These are phyloP conservation scores for Leccinum boreale DNA, from an alignment of 768 basidiomycete species.

Conservation along the genomic window DNA sequence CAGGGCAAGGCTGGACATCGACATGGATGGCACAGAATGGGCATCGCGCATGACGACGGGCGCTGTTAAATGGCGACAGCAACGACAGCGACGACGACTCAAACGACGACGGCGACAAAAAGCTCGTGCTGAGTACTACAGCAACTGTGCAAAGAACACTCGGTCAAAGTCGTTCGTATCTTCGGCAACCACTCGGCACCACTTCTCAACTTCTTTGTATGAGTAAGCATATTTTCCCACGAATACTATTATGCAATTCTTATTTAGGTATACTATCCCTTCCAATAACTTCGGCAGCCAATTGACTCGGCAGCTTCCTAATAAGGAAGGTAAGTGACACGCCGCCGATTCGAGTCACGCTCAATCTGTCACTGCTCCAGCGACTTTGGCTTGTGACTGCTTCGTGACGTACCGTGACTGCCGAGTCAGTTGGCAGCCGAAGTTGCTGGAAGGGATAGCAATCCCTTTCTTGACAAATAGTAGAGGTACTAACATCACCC, in stretches of 20 bases:
- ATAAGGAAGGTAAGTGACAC: not conserved
- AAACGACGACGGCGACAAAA: not conserved
- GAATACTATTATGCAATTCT: constrained; percentile 11
- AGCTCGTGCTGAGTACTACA: not conserved
- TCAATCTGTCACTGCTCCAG: not conserved
- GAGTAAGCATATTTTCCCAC: constrained; percentile 27
- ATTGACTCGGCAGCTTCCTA: not conserved
- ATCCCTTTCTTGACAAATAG: not conserved
- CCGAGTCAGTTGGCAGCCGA: not conserved
- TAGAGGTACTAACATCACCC: not conserved
- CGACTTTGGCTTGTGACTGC: not conserved
- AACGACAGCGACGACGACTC: not conserved
- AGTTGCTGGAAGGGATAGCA: not conserved
- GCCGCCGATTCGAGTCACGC: not conserved
- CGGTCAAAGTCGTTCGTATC: constrained; percentile 20
- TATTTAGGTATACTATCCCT: constrained; percentile 11
- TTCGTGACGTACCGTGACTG: not conserved
- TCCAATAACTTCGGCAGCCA: not conserved
- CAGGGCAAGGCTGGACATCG: constrained; percentile 35
- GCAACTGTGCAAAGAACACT: constrained; percentile 17
- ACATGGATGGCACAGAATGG: constrained; percentile 29
- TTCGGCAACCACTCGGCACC: constrained; percentile 26
- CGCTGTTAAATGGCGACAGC: not conserved
- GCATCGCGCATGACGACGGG: constrained; percentile 27
- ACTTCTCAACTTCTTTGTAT: constrained; percentile 10